Percentiles rank a stretch among this genome's conserved stretches.
phyloP scores from a whole-genome alignment of 106 monocot genomes.

The Platanthera zijinensis region DNA sequence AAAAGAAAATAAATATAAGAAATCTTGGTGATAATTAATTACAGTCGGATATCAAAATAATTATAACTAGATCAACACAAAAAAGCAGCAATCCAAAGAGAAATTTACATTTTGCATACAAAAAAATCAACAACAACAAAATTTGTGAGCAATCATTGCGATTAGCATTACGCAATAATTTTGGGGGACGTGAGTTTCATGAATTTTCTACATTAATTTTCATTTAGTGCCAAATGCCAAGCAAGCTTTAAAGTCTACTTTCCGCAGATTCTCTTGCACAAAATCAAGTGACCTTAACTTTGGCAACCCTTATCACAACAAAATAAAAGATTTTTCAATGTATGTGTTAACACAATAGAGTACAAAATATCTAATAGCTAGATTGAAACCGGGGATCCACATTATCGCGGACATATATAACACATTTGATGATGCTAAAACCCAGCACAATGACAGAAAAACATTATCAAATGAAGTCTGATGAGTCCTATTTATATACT shows the following conservation, averaged over 20 bases:
- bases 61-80: conserved; percentile 10
- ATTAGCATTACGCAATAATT: not conserved
- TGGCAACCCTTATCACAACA: not conserved
- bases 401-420: not conserved
- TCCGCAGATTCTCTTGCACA: not conserved
- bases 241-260: not conserved
- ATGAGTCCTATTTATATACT: too few relatives aligned
- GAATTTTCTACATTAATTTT: not conserved
- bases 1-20: not conserved
- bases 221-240: not conserved
- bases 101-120: not conserved
- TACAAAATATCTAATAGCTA: not conserved
- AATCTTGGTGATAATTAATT: not conserved
- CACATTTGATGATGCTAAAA: not conserved
- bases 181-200: not conserved
- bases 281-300: not conserved
- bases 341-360: not conserved
- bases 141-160: not conserved
- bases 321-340: not conserved
- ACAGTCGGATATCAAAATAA: not conserved
- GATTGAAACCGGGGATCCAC: not conserved
- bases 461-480: not conserved
- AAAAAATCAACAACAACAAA: not conserved
- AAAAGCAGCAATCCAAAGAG: not conserved
- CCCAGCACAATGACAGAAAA: not conserved